Conservation (phyloP, 345 rosid genomes). For the Lepidium sativum region DNA sequence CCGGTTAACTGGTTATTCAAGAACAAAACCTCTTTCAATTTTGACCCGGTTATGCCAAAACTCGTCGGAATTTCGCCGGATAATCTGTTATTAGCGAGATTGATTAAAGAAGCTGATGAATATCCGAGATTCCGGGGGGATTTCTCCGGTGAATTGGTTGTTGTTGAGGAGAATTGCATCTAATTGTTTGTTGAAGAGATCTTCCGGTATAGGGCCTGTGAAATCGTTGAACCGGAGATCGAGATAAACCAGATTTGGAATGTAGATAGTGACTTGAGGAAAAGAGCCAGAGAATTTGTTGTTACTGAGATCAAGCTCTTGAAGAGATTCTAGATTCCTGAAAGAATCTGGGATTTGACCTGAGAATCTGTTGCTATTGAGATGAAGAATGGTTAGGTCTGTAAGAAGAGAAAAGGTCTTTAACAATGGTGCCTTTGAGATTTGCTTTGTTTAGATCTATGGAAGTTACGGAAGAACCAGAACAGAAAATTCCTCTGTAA, state of each 20-base stretch:
- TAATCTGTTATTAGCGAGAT: slow-evolving; percentile 66
- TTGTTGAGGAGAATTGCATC: slow-evolving; percentile 85
- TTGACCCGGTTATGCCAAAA: slow-evolving; percentile 45
- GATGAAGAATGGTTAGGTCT: slow-evolving; percentile 61
- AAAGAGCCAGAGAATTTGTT: slow-evolving; percentile 66
- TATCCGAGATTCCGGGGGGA: slow-evolving; percentile 63
- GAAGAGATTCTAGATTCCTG: slow-evolving; percentile 43
- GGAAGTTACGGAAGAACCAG: slow-evolving; percentile 18
- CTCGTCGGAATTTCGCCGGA: slow-evolving; percentile 57
- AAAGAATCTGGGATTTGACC: slow-evolving; percentile 62
- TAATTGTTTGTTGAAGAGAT: slow-evolving; percentile 57
- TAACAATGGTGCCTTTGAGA: slow-evolving; percentile 64
- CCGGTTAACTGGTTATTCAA: slow-evolving; percentile 78
- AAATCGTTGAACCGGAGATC: slow-evolving; percentile 87
- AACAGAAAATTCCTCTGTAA: slow-evolving; percentile 72
- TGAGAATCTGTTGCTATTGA: slow-evolving; percentile 67
- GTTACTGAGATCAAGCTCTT: slow-evolving; percentile 84
- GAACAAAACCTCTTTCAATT: slow-evolving; percentile 57
- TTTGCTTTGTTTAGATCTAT: slow-evolving; percentile 89
- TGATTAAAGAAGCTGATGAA: slow-evolving; percentile 75
- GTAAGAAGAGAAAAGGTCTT: slow-evolving; percentile 51
- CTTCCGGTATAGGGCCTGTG: slow-evolving; percentile 62
- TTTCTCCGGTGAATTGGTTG: slow-evolving; percentile 55
- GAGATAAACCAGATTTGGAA: slow-evolving; percentile 62
- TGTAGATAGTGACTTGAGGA: slow-evolving; percentile 37